phyloP scores from a whole-genome alignment of 2,329 filamentous ascomycete genomes.

The Daldinia sp. region DNA sequence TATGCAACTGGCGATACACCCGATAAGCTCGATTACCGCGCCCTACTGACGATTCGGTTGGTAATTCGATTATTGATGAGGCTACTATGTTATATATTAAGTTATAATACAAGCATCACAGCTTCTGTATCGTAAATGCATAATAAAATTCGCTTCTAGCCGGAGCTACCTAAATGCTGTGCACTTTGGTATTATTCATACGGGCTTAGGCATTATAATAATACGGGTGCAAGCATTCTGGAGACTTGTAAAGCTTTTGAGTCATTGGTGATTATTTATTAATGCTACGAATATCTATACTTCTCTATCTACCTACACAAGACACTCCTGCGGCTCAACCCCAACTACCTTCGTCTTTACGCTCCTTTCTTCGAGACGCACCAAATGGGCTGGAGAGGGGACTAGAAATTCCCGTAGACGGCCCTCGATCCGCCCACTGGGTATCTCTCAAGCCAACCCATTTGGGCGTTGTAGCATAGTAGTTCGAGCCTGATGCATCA shows the following conservation, averaged over 20 bases:
- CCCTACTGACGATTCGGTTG: neutral
- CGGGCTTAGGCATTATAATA: too few species aligned
- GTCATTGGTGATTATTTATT: neutral
- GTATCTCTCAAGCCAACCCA: constrained; percentile 43
- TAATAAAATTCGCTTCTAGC: too few species aligned
- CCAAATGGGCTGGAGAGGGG: constrained; percentile 47
- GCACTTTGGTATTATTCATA: too few species aligned
- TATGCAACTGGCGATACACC: neutral
- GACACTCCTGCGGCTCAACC: neutral
- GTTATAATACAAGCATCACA: too few species aligned
- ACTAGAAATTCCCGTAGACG: constrained; percentile 46
- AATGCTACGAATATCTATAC: neutral
- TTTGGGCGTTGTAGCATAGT: constrained; percentile 32
- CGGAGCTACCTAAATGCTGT: too few species aligned
- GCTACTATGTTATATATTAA: too few species aligned
- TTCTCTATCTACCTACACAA: neutral
- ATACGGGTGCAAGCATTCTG: too few species aligned
- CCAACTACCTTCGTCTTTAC: constrained; percentile 31
- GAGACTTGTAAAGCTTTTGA: too few species aligned
- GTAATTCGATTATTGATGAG: too few species aligned
- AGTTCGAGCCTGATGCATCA: neutral
- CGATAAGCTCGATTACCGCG: too few species aligned
- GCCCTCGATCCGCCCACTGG: constrained; percentile 42
- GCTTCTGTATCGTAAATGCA: too few species aligned
- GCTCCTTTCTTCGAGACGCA: constrained; percentile 43